phyloP scores from a whole-genome alignment of 768 basidiomycete genomes.

The Naganishia antarctica region DNA sequence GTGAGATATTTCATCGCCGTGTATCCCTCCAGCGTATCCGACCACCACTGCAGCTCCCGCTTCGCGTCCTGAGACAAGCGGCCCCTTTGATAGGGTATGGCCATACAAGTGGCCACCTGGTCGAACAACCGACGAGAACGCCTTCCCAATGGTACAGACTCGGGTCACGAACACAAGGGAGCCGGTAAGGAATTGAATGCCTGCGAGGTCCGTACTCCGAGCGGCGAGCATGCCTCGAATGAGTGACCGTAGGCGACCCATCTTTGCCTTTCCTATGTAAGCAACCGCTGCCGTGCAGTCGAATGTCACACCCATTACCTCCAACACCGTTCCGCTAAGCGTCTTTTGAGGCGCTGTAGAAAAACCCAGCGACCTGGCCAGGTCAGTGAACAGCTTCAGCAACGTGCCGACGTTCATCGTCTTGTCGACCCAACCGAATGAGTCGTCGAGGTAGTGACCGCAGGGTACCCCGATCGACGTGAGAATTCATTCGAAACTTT shows the following conservation, averaged over 20 bases:
- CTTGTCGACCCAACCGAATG: neutral
- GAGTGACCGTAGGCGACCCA: neutral
- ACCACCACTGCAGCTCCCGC: neutral
- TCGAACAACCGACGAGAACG: too few species aligned
- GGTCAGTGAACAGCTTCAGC: neutral
- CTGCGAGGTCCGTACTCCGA: neutral
- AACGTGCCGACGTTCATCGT: neutral
- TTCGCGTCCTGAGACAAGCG: neutral
- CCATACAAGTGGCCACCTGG: neutral
- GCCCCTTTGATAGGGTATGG: neutral
- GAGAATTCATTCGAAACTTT: slow-evolving; percentile 9
- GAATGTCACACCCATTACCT: neutral
- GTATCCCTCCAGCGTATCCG: neutral
- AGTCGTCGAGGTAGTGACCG: neutral
- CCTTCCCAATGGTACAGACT: neutral
- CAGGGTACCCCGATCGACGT: neutral
- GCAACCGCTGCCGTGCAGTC: neutral
- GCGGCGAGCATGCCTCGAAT: neutral
- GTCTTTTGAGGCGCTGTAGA: slow-evolving; percentile 1
- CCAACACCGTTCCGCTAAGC: neutral
- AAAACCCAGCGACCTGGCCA: neutral
- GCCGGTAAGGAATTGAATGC: neutral
- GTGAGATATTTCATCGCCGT: neutral
- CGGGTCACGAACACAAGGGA: slow-evolving; percentile 5
- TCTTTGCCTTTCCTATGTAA: neutral